phyloP scores from a whole-genome alignment of 2,329 filamentous ascomycete genomes.

The Trichoderma asperellum region DNA sequence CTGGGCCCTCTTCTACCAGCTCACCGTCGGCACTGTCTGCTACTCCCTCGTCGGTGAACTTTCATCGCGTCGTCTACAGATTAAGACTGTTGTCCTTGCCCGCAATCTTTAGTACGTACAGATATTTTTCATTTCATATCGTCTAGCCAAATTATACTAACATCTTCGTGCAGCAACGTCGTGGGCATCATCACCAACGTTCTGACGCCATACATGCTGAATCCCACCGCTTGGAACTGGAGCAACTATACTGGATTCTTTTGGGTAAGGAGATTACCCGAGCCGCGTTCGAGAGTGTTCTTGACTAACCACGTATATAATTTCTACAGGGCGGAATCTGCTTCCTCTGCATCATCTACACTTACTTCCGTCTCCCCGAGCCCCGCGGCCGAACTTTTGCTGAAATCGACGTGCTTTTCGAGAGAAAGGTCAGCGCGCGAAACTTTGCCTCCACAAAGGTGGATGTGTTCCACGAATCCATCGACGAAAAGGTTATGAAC shows the following conservation, averaged over 20 bases:
- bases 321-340: conserved; percentile 66
- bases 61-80: conserved; percentile 79
- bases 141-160: neutral
- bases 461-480: conserved; percentile 57
- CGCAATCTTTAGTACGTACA: conserved; percentile 70
- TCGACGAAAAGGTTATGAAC: conserved; percentile 54
- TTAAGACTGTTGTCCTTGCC: conserved; percentile 88
- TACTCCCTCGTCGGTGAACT: conserved; percentile 88
- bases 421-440: conserved; percentile 69
- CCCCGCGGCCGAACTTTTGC: conserved; percentile 80
- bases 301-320: conserved; percentile 13
- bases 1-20: conserved; percentile 83
- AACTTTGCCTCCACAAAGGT: conserved; percentile 68
- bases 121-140: neutral
- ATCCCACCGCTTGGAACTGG: conserved; percentile 86
- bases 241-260: conserved; percentile 86
- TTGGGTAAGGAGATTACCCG: conserved; percentile 55
- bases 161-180: conserved; percentile 61
- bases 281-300: neutral
- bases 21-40: conserved; percentile 85
- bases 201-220: conserved; percentile 90
- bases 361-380: conserved; percentile 64
- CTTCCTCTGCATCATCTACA: conserved; percentile 79
- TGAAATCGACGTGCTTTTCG: conserved; percentile 84
- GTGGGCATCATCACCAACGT: conserved; percentile 81